Evolutionary conservation across 2,329 filamentous ascomycete genomes (phyloP).

Genomic region (Falciphora oryzae): DNA sequence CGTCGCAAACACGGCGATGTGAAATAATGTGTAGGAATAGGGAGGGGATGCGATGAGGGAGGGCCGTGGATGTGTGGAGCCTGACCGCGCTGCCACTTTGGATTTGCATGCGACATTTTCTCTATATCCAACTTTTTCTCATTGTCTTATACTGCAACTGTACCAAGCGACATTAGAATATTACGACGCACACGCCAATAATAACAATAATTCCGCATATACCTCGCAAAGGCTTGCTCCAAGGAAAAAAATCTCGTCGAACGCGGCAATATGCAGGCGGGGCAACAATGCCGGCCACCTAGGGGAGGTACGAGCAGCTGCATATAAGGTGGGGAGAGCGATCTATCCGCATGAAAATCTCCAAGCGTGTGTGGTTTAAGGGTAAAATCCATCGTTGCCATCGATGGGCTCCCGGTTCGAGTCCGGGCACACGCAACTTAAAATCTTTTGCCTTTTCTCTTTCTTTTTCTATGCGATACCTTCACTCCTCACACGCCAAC

Average conservation of each 20-base stretch:
- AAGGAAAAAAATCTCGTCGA: too few relatives aligned
- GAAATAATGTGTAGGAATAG: too few relatives aligned
- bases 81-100: neutral
- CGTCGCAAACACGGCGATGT: too few relatives aligned
- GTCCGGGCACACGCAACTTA: constrained; percentile 5
- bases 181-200: neutral
- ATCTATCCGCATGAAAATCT: fast-evolving
- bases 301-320: too few relatives aligned
- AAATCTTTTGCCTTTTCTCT: neutral
- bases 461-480: too few relatives aligned
- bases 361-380: constrained; percentile 36
- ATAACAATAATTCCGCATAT: neutral
- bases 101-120: neutral
- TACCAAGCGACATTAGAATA: neutral
- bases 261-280: too few relatives aligned
- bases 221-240: too few relatives aligned
- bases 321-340: neutral
- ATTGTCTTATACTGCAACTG: neutral
- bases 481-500: too few relatives aligned
- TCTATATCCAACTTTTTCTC: neutral
- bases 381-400: constrained; percentile 50
- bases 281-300: too few relatives aligned
- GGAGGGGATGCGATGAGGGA: neutral
- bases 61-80: too few relatives aligned
- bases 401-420: constrained; percentile 33